phyloP scores from a whole-genome alignment of 2,329 filamentous ascomycete species.

The Aureobasidium pullulans region DNA sequence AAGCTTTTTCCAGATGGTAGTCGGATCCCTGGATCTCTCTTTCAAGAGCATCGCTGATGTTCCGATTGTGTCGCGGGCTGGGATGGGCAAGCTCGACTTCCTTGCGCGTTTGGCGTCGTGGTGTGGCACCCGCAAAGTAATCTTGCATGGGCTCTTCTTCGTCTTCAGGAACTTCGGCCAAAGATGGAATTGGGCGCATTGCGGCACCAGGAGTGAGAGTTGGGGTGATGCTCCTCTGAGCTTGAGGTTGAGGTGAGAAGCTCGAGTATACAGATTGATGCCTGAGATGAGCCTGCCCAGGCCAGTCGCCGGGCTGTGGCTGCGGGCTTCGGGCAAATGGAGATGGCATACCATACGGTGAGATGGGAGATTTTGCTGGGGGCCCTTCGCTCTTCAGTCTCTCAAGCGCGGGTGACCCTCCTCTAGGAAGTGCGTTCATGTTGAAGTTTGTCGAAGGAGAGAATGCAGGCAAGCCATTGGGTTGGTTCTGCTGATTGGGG shows the following conservation, averaged over 20 bases:
- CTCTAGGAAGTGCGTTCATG: slow-evolving; percentile 29
- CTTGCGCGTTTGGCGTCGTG: slow-evolving; percentile 33
- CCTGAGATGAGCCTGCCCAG: slow-evolving; percentile 14
- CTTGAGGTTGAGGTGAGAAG: slow-evolving; percentile 22
- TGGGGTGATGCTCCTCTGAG: slow-evolving; percentile 33
- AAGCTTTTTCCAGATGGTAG: slow-evolving; percentile 49
- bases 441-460: slow-evolving; percentile 28
- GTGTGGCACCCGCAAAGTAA: slow-evolving; percentile 15
- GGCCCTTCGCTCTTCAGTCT: slow-evolving; percentile 30
- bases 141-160: slow-evolving; percentile 51
- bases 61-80: slow-evolving; percentile 59
- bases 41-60: slow-evolving; percentile 70
- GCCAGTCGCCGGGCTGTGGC: slow-evolving; percentile 5
- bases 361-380: slow-evolving; percentile 41
- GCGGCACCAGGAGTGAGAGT: slow-evolving; percentile 34
- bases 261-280: slow-evolving; percentile 16
- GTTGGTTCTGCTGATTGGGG: slow-evolving; percentile 53
- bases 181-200: slow-evolving; percentile 36
- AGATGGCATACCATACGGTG: slow-evolving; percentile 40
- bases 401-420: slow-evolving; percentile 35
- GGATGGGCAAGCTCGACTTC: slow-evolving; percentile 52
- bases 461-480: slow-evolving; percentile 39
- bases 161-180: slow-evolving; percentile 68
- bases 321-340: slow-evolving; percentile 3
- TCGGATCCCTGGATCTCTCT: slow-evolving; percentile 80